Evolutionary conservation across 2,329 filamentous ascomycete genomes (phyloP), one percentile per base, ranked within the genome.

Genomic region (Septoria linicola): DNA sequence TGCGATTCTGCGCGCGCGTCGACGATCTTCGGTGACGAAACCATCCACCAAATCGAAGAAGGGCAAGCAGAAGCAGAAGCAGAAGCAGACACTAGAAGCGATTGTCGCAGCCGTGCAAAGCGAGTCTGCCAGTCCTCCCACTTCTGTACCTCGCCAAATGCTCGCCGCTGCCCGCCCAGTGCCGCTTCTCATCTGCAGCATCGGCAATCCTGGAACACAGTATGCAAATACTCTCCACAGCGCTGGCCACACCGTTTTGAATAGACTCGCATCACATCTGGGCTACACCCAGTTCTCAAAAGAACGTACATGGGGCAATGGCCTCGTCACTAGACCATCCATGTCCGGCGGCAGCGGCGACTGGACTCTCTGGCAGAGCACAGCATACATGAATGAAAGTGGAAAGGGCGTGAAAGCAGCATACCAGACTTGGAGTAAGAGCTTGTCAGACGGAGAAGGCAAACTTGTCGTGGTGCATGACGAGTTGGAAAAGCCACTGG

Each of bases 191-290:
- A 78, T 97, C 63, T 81, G 90, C 73, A 93, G 89, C 56, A 80
- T 99, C 57, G 93, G 93, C 60, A 97, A 97, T 63, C 89, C 88
- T 5, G 76, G 80, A 5, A 75, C 82, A 2, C 68, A 72, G 17
- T 91, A 92, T 70, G 80, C 81, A 59, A 79, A 85, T 57, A 95
- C 88, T 16, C 83, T 92, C 6, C 93, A 97, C 72, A 91, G 85
- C 19, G 89, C 90, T 11, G 93, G 91, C 8, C 92, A 97, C 73
- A 80, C 83, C 49, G 80, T 89, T 39, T 80, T 96, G 59, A 75
- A 80, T 47, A 75, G 79, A 2, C 72, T 92, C 7, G 76, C 78
- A 16, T 74, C 72, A 13, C 68, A 72, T 20, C 72, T 86, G 13
- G 62, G 60, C 14, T 63, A 58, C 23, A 25, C 50, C 1, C 41